Percentiles rank a stretch among this genome's conserved stretches.
phyloP scores from a whole-genome alignment of 1,139 yeast genomes.

The Saccharomyces hybrid region DNA sequence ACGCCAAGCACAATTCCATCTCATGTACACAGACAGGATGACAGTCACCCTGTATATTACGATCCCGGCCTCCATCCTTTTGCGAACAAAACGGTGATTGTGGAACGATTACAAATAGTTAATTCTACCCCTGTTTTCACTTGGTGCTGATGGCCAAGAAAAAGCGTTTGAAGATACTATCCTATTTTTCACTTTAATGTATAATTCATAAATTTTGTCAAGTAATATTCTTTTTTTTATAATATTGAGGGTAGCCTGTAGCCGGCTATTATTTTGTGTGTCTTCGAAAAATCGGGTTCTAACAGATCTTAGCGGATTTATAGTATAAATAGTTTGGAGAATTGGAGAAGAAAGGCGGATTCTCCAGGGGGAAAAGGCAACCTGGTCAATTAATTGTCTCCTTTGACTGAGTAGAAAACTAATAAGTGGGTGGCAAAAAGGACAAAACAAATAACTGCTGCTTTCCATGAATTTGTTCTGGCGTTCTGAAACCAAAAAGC shows the following conservation, averaged over 20 bases:
- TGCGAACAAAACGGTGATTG: conserved; percentile 41
- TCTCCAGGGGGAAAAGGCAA: neutral
- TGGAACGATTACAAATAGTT: conserved; percentile 56
- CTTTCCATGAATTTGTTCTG: neutral
- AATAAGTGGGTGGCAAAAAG: neutral
- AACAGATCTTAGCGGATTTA: neutral
- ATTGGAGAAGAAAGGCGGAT: neutral
- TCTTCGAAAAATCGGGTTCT: neutral
- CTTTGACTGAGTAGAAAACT: neutral
- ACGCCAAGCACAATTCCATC: neutral
- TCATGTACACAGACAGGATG: neutral
- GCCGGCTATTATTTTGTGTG: neutral
- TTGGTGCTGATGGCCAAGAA: conserved; percentile 43
- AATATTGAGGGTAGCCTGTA: neutral
- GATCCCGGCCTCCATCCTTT: neutral
- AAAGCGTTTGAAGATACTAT: neutral
- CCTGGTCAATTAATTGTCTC: neutral
- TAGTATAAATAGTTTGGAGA: neutral
- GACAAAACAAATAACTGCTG: neutral
- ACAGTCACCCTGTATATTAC: neutral
- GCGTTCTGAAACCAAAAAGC: neutral
- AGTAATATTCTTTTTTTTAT: neutral
- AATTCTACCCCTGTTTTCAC: conserved; percentile 59
- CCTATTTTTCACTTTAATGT: neutral
- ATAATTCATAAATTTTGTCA: neutral